Conservation (phyloP, 352 stramenopile genomes). For the Pythium scleroteichum region DNA sequence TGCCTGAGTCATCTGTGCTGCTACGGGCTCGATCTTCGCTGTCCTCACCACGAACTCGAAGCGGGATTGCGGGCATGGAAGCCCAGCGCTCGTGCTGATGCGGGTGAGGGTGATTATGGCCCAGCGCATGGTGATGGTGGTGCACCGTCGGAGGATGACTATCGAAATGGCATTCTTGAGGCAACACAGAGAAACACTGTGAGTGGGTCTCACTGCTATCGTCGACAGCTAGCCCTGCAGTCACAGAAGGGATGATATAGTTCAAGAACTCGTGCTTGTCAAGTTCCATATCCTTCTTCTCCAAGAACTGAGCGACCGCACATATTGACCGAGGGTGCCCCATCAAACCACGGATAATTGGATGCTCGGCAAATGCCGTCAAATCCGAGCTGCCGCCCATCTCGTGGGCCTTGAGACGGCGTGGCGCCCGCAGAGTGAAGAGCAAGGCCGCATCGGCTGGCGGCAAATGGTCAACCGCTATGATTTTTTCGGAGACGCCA, state of each 20-base stretch:
- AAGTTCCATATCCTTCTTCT: conserved; percentile 84
- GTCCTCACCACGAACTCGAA: conserved; percentile 1
- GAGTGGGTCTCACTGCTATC: conserved; percentile 28
- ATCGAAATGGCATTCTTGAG: conserved; percentile 19
- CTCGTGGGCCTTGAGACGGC: conserved; percentile 74
- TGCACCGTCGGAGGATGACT: background rate
- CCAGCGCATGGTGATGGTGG: conserved; percentile 20
- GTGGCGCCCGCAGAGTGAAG: conserved; percentile 73
- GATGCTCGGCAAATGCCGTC: conserved; percentile 55
- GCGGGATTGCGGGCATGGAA: conserved; percentile 27
- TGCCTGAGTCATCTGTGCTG: background rate
- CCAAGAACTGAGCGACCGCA: conserved; percentile 76
- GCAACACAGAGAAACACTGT: conserved; percentile 17
- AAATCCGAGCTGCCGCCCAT: conserved; percentile 75
- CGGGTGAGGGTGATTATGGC: conserved; percentile 29
- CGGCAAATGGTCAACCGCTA: conserved; percentile 62
- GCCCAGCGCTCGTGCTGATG: conserved; percentile 30
- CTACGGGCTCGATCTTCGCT: background rate
- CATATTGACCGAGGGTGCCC: conserved; percentile 76
- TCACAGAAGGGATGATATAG: conserved; percentile 82
- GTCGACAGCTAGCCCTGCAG: conserved; percentile 58
- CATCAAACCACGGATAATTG: conserved; percentile 59
- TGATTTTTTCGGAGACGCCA: conserved; percentile 80
- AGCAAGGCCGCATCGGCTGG: conserved; percentile 65
- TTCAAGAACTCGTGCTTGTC: conserved; percentile 79